These are phyloP conservation scores for Chlamydomonas sp. DNA, from an alignment of 139 green algal species.

Conservation along the genomic window DNA sequence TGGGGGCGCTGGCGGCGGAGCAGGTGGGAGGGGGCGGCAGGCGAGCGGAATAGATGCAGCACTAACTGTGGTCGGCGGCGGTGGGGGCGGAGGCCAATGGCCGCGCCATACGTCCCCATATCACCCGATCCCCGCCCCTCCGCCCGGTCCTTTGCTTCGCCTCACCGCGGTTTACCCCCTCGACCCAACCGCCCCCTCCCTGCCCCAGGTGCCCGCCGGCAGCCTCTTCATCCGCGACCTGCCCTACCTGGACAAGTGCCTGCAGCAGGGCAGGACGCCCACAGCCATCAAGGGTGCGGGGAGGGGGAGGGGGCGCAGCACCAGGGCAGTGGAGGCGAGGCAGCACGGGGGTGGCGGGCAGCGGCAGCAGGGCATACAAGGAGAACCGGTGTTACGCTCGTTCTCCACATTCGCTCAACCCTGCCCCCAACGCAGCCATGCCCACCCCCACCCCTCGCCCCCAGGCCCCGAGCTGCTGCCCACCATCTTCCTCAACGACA, in stretches of 20 bases:
- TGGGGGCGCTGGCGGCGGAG: constrained; percentile 4
- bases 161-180: background rate
- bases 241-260: constrained; percentile 42
- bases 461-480: constrained; percentile 32
- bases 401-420: no score
- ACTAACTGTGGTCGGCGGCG: background rate
- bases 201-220: background rate
- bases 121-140: no score
- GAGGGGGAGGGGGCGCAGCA: background rate
- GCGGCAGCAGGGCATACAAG: background rate
- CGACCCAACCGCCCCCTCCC: background rate
- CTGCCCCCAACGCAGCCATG: background rate
- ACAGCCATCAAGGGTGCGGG: constrained; percentile 29
- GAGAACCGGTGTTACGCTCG: background rate
- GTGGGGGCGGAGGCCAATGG: background rate
- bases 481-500: constrained; percentile 43
- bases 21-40: constrained; percentile 1
- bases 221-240: constrained; percentile 13
- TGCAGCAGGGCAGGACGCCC: constrained; percentile 29
- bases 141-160: no score
- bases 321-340: no score
- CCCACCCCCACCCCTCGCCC: background rate
- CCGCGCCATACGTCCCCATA: background rate
- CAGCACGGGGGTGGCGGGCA: no score
- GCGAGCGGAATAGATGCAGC: background rate